A percentile compares a stretch with the other conserved stretches of the same genome.
phyloP scores from a whole-genome alignment of 495 filamentous ascomycete genomes.

The Aspergillus wentii region DNA sequence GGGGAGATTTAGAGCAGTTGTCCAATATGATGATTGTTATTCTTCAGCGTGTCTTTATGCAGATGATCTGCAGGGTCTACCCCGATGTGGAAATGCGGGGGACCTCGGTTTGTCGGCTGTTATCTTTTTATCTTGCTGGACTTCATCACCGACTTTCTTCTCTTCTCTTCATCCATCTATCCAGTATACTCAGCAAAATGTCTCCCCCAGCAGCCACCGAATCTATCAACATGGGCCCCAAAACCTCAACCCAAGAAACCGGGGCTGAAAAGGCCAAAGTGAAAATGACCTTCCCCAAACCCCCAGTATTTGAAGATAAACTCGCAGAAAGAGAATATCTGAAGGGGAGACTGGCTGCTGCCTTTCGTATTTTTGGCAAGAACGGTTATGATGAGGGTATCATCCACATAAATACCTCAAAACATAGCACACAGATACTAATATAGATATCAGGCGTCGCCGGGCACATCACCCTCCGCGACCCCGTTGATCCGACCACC shows the following conservation, averaged over 20 bases:
- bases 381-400: constrained; percentile 59
- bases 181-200: constrained; percentile 3
- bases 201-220: constrained; percentile 28
- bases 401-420: neutral
- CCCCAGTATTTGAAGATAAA: constrained; percentile 56
- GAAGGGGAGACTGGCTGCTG: constrained; percentile 61
- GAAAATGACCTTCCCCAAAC: constrained; percentile 43
- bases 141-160: no score
- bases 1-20: neutral
- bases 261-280: constrained; percentile 29
- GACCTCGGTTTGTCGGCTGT: neutral
- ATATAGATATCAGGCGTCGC: constrained; percentile 37
- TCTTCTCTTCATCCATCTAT: neutral
- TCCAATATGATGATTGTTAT: no score
- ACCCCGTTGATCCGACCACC: constrained; percentile 60
- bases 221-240: constrained; percentile 10
- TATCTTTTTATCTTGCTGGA: no score
- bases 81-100: no score
- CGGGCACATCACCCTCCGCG: constrained; percentile 58
- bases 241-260: constrained; percentile 21
- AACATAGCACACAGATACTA: neutral
- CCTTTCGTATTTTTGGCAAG: constrained; percentile 67
- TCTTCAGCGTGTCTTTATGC: no score
- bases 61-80: no score
- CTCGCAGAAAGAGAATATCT: constrained; percentile 59